Percentiles rank a stretch among this genome's conserved stretches.
phyloP scores from a whole-genome alignment of 2,329 filamentous ascomycete genomes.

The Cercospora sesami region DNA sequence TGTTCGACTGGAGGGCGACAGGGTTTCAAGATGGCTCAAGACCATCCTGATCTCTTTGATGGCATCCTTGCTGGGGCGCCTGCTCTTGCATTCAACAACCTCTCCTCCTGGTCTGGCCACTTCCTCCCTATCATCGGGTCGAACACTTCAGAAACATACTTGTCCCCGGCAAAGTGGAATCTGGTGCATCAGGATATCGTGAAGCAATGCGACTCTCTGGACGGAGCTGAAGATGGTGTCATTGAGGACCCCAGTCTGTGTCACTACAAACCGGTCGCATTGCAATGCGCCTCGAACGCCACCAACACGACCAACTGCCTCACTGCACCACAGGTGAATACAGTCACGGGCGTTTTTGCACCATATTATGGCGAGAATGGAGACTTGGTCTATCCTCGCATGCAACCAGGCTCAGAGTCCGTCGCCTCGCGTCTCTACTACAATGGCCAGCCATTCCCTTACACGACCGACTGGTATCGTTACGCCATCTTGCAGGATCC shows the following conservation, averaged over 20 bases:
- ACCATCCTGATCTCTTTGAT: constrained; percentile 50
- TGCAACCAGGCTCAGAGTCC: constrained; percentile 52
- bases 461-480: constrained; percentile 50
- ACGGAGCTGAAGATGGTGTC: constrained; percentile 50
- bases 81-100: constrained; percentile 45
- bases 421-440: constrained; percentile 40
- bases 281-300: constrained; percentile 40
- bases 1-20: constrained; percentile 51
- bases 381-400: constrained; percentile 49
- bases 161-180: constrained; percentile 42
- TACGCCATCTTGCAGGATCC: constrained; percentile 52
- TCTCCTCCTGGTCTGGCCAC: constrained; percentile 45
- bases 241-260: constrained; percentile 49
- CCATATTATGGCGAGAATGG: constrained; percentile 46
- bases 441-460: constrained; percentile 44
- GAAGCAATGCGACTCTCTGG: constrained; percentile 51
- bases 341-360: constrained; percentile 44
- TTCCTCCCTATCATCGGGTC: constrained; percentile 44
- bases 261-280: constrained; percentile 42
- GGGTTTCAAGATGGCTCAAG: constrained; percentile 48
- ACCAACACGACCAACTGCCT: constrained; percentile 45
- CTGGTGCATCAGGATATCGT: constrained; percentile 46
- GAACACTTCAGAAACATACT: constrained; percentile 41
- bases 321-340: constrained; percentile 44
- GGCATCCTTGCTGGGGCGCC: constrained; percentile 50